A percentile compares a stretch with the other conserved stretches of the same genome.
phyloP scores from a whole-genome alignment of 306 rosid genomes.

The Acacia acuminata region DNA sequence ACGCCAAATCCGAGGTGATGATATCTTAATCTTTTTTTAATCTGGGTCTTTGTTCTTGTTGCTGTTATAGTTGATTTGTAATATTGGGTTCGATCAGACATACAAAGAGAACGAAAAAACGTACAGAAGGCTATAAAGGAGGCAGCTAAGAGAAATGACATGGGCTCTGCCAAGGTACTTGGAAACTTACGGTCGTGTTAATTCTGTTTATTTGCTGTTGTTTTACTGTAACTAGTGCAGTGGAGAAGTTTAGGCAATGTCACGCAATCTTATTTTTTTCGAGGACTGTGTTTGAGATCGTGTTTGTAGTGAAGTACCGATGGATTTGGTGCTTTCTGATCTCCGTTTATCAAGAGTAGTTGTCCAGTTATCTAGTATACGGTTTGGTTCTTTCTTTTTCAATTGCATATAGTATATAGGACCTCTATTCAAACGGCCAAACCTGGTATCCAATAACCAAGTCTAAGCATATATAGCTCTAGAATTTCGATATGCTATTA shows the following conservation, averaged over 20 bases:
- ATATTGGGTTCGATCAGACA: conserved; percentile 51
- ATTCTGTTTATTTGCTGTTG: conserved; percentile 8
- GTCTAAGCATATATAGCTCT: neutral
- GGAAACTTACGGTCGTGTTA: neutral
- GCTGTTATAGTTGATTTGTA: conserved; percentile 1
- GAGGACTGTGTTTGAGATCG: conserved; percentile 10
- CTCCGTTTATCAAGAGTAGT: neutral
- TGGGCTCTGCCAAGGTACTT: conserved; percentile 92
- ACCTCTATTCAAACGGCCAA: neutral
- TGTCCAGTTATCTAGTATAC: neutral
- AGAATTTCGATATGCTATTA: neutral
- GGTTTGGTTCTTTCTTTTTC: neutral
- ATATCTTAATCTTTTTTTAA: neutral
- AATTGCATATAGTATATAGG: neutral
- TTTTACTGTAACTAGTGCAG: neutral
- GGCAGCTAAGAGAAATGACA: conserved; percentile 94
- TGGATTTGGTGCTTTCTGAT: neutral
- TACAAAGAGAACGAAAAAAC: conserved; percentile 82
- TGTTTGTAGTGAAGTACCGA: neutral
- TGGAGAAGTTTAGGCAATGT: conserved; percentile 3
- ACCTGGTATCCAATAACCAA: no score
- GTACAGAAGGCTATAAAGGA: conserved; percentile 91
- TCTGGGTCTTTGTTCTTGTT: conserved; percentile 3
- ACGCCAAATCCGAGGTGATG: conserved; percentile 87
- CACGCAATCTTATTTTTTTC: conserved; percentile 13